phyloP scores from a whole-genome alignment of 441 rosid species.

The Biscutella laevigata region DNA sequence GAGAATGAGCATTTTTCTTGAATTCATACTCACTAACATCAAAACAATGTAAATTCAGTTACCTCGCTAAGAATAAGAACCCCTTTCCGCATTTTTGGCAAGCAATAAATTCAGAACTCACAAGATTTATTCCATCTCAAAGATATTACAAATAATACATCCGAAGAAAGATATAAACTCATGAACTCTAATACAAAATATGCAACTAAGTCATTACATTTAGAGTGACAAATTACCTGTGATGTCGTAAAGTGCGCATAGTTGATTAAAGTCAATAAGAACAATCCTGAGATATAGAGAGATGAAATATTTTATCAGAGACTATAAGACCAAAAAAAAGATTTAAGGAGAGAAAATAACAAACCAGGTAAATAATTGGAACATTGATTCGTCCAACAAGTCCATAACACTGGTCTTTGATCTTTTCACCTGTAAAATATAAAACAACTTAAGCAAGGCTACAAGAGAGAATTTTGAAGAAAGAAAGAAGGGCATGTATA shows the following conservation, averaged over 20 bases:
- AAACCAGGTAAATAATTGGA: slow-evolving; percentile 92
- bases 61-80: slow-evolving; percentile 98
- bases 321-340: background rate
- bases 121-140: slow-evolving; percentile 98
- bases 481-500: slow-evolving; percentile 55
- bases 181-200: no score
- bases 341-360: slow-evolving; percentile 15
- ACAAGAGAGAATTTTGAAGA: background rate
- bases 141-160: slow-evolving; percentile 90
- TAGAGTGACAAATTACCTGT: slow-evolving; percentile 47
- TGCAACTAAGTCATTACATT: background rate
- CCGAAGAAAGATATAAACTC: slow-evolving; percentile 29
- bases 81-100: slow-evolving; percentile 86
- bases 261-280: slow-evolving; percentile 55
- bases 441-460: no score
- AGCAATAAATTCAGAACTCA: slow-evolving; percentile 94
- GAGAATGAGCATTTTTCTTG: no score
- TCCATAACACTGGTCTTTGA: slow-evolving; percentile 93
- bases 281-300: slow-evolving; percentile 93
- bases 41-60: background rate
- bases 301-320: background rate
- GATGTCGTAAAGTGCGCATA: slow-evolving; percentile 91
- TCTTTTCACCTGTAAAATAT: slow-evolving; percentile 77
- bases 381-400: slow-evolving; percentile 93
- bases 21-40: background rate